Conservation (phyloP, 2,329 filamentous ascomycete genomes). For the Verticillium klebahnii region DNA sequence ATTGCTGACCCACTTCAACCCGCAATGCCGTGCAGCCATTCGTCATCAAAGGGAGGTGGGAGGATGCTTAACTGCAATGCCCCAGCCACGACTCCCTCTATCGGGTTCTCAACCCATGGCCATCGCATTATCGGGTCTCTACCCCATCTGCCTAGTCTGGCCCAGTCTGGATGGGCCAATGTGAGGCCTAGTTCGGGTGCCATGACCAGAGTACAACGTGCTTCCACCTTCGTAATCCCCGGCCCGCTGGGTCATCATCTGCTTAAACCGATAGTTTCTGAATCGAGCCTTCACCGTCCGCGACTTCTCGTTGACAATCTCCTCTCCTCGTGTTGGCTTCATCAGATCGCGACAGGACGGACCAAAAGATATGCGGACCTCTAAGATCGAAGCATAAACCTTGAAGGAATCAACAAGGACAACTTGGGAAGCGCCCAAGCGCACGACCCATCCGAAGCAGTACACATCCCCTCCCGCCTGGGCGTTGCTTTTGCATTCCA, state of each 20-base stretch:
- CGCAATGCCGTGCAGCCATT: background rate
- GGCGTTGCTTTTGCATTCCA: background rate
- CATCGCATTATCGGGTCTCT: background rate
- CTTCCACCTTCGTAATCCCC: background rate
- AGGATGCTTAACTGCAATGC: background rate
- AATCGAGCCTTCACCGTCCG: background rate
- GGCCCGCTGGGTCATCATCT: background rate
- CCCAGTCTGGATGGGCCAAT: background rate
- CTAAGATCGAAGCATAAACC: background rate
- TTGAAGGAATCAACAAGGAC: background rate
- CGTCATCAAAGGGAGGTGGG: background rate
- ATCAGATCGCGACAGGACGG: background rate
- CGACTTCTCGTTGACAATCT: background rate
- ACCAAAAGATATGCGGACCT: background rate
- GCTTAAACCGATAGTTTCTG: background rate
- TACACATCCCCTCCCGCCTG: background rate
- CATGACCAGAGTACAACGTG: background rate
- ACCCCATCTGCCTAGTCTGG: background rate
- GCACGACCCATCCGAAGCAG: background rate
- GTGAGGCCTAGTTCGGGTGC: background rate
- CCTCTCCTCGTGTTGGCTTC: background rate
- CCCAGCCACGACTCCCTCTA: background rate
- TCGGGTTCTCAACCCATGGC: background rate
- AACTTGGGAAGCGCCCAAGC: background rate
- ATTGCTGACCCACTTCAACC: background rate